These are phyloP conservation scores for Apiotrichum domesticum DNA, from an alignment of 1,284 basidiomycete genomes.

Conservation along the genomic window DNA sequence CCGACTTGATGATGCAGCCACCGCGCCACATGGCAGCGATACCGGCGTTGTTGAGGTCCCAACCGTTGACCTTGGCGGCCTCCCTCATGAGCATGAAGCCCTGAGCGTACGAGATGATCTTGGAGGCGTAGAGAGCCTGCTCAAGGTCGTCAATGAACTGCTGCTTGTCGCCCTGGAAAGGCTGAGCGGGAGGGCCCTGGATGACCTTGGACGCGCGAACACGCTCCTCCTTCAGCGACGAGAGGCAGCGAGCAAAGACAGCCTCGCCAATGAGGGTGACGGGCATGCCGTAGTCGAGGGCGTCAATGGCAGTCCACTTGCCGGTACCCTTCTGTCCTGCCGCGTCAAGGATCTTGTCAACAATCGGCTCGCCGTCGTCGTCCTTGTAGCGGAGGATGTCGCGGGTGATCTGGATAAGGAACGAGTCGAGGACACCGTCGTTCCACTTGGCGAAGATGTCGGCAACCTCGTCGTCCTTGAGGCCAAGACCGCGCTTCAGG, in stretches of 20 bases:
- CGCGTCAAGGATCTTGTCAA: slow-evolving; percentile 89
- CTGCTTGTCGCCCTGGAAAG: slow-evolving; percentile 96
- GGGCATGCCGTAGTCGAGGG: slow-evolving; percentile 88
- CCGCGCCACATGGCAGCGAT: slow-evolving; percentile 99
- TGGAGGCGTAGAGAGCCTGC: slow-evolving; percentile 97
- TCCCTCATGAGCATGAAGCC: slow-evolving; percentile 99
- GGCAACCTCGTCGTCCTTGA: slow-evolving; percentile 77
- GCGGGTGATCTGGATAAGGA: slow-evolving; percentile 96
- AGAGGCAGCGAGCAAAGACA: slow-evolving; percentile 97
- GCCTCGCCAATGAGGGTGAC: slow-evolving; percentile 99
- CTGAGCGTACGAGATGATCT: slow-evolving; percentile 99
- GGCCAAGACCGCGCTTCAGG: slow-evolving; percentile 89
- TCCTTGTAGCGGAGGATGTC: slow-evolving; percentile 96
- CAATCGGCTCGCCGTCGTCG: slow-evolving; percentile 75
- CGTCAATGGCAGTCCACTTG: slow-evolving; percentile 99
- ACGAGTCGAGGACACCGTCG: slow-evolving; percentile 97
- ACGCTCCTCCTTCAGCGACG: slow-evolving; percentile 97
- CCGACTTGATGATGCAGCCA: slow-evolving; percentile 96
- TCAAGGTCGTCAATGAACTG: slow-evolving; percentile 96
- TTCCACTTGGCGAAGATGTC: slow-evolving; percentile 91
- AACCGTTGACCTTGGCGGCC: slow-evolving; percentile 85
- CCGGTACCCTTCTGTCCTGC: slow-evolving; percentile 99
- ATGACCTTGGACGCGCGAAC: slow-evolving; percentile 85
- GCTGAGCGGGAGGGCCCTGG: slow-evolving; percentile 79
- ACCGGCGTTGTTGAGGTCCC: slow-evolving; percentile 67